Percentiles rank a stretch among this genome's conserved stretches.
Evolutionary conservation across 805 yeast species (phyloP).

Genomic region (Metschnikowia shivogae): DNA sequence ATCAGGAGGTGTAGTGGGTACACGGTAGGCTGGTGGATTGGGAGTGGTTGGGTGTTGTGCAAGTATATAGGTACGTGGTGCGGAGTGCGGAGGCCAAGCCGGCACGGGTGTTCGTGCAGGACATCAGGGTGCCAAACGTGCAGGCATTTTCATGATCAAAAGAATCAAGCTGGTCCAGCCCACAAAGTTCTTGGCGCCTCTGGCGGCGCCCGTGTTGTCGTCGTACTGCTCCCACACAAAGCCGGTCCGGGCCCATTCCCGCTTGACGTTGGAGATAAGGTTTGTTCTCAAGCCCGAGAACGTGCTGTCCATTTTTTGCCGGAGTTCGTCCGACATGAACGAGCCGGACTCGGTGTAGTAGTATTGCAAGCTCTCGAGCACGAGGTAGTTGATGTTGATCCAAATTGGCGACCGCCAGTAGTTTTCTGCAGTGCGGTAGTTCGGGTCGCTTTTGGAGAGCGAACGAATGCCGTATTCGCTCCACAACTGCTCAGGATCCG

Average conservation of each 20-base stretch:
- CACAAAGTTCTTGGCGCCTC: constrained; percentile 82
- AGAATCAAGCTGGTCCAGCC: constrained; percentile 92
- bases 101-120: too few species aligned
- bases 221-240: constrained; percentile 90
- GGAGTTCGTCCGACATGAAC: constrained; percentile 30
- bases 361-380: constrained; percentile 62
- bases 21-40: background rate
- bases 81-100: background rate
- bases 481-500: constrained; percentile 75
- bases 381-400: constrained; percentile 85
- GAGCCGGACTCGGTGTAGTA: constrained; percentile 41
- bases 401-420: constrained; percentile 97
- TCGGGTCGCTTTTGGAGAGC: constrained; percentile 60
- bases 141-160: constrained; percentile 81
- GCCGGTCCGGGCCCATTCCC: constrained; percentile 73
- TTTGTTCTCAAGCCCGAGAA: constrained; percentile 62
- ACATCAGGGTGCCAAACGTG: constrained; percentile 14
- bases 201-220: constrained; percentile 66
- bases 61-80: background rate
- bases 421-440: constrained; percentile 76
- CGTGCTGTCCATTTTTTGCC: constrained; percentile 30
- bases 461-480: constrained; percentile 77
- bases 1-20: background rate
- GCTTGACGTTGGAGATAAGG: constrained; percentile 61
- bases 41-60: background rate